Percentiles rank a stretch among this genome's conserved stretches.
Conservation (phyloP, 129 eudicot genomes). For the Silybum marianum region DNA sequence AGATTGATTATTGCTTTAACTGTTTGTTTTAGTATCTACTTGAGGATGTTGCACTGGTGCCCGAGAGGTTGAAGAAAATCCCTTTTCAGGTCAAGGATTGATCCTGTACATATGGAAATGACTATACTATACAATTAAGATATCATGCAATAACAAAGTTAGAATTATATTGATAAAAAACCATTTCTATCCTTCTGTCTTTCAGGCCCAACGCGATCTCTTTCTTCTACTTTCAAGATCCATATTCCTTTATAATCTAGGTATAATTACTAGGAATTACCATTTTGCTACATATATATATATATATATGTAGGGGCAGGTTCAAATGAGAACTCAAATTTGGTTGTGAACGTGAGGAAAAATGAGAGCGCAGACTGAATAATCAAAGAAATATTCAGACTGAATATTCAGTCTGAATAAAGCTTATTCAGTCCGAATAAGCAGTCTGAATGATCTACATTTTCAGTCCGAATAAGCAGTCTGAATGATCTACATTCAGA, state of each 20-base stretch:
- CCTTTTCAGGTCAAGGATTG: slow-evolving; percentile 61
- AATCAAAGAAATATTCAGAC: no score
- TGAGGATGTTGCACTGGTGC: slow-evolving; percentile 69
- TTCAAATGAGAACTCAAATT: no score
- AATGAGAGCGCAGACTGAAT: no score
- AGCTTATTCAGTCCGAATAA: no score
- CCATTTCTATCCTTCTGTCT: slow-evolving; percentile 4
- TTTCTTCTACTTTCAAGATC: slow-evolving; percentile 90
- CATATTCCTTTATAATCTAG: slow-evolving; percentile 71
- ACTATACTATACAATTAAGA: not conserved
- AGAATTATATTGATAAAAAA: not conserved
- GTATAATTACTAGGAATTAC: slow-evolving; percentile 32
- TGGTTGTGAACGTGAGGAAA: no score
- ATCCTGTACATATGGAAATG: not conserved
- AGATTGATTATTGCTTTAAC: not conserved
- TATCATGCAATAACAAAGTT: not conserved
- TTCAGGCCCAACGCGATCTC: slow-evolving; percentile 82
- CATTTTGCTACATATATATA: not conserved
- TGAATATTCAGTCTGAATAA: no score
- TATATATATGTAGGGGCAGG: no score
- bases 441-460: no score
- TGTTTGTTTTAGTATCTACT: slow-evolving; percentile 75
- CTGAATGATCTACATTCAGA: no score
- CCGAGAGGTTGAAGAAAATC: slow-evolving; percentile 62
- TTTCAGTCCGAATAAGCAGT: no score